Evolutionary conservation across 257 asterid genomes (phyloP).

Genomic region (Misopates orontium): DNA sequence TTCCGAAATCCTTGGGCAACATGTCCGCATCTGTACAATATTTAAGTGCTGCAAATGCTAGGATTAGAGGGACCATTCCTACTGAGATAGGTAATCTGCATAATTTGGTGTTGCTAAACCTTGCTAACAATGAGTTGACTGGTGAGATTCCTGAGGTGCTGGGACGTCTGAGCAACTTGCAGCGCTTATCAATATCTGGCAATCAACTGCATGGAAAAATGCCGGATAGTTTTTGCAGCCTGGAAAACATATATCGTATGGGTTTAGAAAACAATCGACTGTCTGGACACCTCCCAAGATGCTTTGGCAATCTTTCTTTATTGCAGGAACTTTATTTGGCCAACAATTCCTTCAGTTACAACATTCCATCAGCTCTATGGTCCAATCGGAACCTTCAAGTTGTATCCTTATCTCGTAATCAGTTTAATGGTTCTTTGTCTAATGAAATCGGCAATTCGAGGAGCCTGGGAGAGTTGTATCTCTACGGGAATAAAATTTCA

Average conservation of each 20-base stretch:
- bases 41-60: background rate
- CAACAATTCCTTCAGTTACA: conserved; percentile 12
- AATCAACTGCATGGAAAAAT: conserved; percentile 7
- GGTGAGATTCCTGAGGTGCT: conserved; percentile 27
- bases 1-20: conserved; percentile 30
- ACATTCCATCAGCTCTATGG: conserved; percentile 29
- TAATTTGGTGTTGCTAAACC: conserved; percentile 2
- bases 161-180: conserved; percentile 23
- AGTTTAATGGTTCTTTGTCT: conserved; percentile 13
- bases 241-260: background rate
- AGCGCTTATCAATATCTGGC: background rate
- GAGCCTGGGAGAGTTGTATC: no score
- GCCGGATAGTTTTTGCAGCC: no score
- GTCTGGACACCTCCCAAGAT: conserved; percentile 26
- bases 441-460: no score
- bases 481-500: no score
- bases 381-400: background rate
- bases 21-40: conserved; percentile 18
- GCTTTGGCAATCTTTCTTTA: conserved; percentile 22
- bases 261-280: conserved; percentile 1
- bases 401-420: conserved; percentile 1
- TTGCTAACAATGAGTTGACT: conserved; percentile 13
- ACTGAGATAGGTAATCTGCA: conserved; percentile 24
- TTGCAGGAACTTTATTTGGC: conserved; percentile 14
- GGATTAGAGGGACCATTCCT: conserved; percentile 32